Base-by-base conservation (phyloP, 164 flowering plant genomes). In the Berberis vulgaris region DNA sequence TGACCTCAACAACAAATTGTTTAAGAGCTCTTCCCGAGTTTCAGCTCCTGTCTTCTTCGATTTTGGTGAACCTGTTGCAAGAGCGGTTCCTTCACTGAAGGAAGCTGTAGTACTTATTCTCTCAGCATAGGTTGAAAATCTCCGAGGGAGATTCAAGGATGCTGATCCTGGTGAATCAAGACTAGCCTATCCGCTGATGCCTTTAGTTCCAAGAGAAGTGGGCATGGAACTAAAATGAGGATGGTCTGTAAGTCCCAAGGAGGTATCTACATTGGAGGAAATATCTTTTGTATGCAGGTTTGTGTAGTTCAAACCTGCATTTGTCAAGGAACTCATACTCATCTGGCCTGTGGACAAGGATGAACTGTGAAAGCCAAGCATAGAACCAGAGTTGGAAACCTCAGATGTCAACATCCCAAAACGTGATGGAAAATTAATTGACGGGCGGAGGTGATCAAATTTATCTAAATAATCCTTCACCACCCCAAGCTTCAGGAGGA, bases 401-500 rank as follows among this genome's bases (percentile, higher is more conserved):
- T 71, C 71, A 45, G 93, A 76, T 45, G 82, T 54, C 52, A 70
- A 67, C 69, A 67, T 75, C 46, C 82, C 80, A 65, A 82, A 75
- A 65, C 88, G 86, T 42, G 91, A 83, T 38, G 94, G 85, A 65
- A 78, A 61, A 54, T 69, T 74, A 52, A 71, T 64, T 61, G 83
- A 65, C 66, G 71, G 86, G 46, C 84, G 91, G n/a, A 68, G 69
- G 63, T 78, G 80, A 46, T 67, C 41, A 26, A 79, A 67, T 68
- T 84, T 91, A 67, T 89, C 94, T 26, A 43, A 86, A 74, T 39
- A 82, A 69, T 67, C 63, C 77, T 75, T 88, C 96, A 61, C 89
- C 98, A 71, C 97, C 96, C 96, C 96, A 91, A 65, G 97, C 94
- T 82, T 91, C 99, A 57, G 91, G 97, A 72, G 97, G 94, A 60